Evolutionary conservation across 805 yeast species (phyloP), one percentile per base, ranked within the genome.

Genomic region (Kockiozyma suomiensis): DNA sequence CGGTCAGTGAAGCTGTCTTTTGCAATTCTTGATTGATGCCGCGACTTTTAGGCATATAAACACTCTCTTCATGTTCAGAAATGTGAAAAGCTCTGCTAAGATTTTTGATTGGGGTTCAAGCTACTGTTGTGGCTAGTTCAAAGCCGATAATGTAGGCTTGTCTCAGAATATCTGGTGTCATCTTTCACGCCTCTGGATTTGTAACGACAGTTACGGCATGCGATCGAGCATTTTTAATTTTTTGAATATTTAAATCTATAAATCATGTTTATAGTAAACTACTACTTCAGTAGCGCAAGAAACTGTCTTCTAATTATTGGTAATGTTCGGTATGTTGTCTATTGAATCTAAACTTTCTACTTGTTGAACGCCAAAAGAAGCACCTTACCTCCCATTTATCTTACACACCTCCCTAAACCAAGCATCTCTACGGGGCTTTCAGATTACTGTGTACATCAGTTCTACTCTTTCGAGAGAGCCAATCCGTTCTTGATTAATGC

Each of bases 91-190:
- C 41, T 48, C 28, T 48, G 51, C 32, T 48, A 33, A 12, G 51
- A 25, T 19, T 8, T 48, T 19, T 13, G n/a, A 12, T 13, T 7
- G 43, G 33, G 53, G 43, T 49, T 37, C 43, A 25, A 13, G 30
- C 23, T 13, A 13, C 43, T 23, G 13, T 25, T 49, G 50, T 23
- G 15, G 25, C 40, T 49, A 21, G 53, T 49, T 49, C 53, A 49
- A 49, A 49, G 53, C 53, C 40, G 43, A 38, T 23, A 21, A 35
- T 10, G 53, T 49, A 49, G 43, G 53, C 53, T 49, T 49, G 53
- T 49, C 53, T 37, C n/a, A n/a, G n/a, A n/a, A n/a, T n/a, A n/a
- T n/a, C 43, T 35, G 41, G 35, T 49, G 33, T 30, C 33, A 7
- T 30, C 10, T 30, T n/a, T n/a, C n/a, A n/a, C n/a, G n/a, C n/a